phyloP scores from a whole-genome alignment of 2,329 filamentous ascomycete species.

The Pyrenochaeta sp. region DNA sequence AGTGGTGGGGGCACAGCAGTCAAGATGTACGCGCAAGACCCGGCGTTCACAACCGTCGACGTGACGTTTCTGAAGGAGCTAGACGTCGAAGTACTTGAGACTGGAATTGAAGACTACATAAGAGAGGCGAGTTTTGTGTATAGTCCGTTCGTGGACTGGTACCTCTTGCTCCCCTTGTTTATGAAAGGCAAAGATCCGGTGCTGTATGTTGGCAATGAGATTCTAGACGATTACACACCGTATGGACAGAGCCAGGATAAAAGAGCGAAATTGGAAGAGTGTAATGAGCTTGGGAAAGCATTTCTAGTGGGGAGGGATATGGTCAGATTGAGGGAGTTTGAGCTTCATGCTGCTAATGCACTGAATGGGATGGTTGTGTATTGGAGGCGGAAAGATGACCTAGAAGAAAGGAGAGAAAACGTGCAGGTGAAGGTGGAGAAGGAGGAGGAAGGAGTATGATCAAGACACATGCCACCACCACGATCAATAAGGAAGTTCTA shows the following conservation, averaged over 20 bases:
- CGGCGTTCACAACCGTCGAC: constrained; percentile 45
- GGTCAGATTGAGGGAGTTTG: constrained; percentile 36
- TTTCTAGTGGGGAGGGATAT: constrained; percentile 30
- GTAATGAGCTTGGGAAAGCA: constrained; percentile 37
- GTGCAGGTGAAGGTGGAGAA: neutral
- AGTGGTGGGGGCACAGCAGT: constrained; percentile 2
- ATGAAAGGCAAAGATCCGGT: constrained; percentile 38
- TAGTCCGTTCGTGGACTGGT: constrained; percentile 50
- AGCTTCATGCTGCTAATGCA: constrained; percentile 39
- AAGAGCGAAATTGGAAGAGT: constrained; percentile 31
- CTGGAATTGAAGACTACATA: constrained; percentile 32
- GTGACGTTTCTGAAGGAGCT: constrained; percentile 35
- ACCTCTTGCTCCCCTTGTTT: constrained; percentile 42
- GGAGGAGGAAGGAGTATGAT: neutral
- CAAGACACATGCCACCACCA: neutral
- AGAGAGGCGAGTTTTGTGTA: constrained; percentile 37
- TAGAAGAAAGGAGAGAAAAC: neutral
- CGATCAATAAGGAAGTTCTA: neutral
- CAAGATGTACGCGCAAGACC: constrained; percentile 46
- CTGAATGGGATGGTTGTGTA: constrained; percentile 47
- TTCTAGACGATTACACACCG: constrained; percentile 39
- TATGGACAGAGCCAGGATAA: constrained; percentile 38
- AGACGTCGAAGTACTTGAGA: constrained; percentile 22
- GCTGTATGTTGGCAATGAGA: constrained; percentile 49
- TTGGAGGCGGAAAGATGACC: constrained; percentile 11